Conservation (phyloP, 148 eudicot genomes). For the Suaeda aralocaspica region DNA sequence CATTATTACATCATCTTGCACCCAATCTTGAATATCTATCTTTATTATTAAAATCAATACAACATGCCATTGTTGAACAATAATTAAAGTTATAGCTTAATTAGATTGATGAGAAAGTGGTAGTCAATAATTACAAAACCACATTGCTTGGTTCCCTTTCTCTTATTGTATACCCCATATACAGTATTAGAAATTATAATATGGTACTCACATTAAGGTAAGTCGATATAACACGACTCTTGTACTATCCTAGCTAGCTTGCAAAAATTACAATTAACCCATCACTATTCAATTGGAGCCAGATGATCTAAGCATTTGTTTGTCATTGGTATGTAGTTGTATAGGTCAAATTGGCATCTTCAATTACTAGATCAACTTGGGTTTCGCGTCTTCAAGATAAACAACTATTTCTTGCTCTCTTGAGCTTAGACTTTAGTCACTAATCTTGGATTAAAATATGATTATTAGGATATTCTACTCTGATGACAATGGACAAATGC, state of each 20-base stretch:
- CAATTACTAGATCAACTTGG: not conserved
- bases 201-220: not conserved
- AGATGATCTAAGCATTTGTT: constrained; percentile 2
- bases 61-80: no score
- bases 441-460: not conserved
- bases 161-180: no score
- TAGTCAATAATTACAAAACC: no score
- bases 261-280: not conserved
- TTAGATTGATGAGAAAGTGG: no score
- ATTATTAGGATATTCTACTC: not conserved
- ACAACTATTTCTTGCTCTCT: not conserved
- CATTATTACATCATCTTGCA: no score
- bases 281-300: not conserved
- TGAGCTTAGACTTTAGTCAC: not conserved
- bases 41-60: no score
- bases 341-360: not conserved
- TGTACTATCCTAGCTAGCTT: no score
- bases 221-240: constrained; percentile 5
- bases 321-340: not conserved
- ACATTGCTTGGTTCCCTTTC: no score
- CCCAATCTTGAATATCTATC: no score
- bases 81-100: no score
- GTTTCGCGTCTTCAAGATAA: not conserved
- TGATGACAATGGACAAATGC: not conserved
- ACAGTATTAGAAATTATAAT: no score